Evolutionary conservation across 164 flowering plant species (phyloP).

Genomic region (Magnolia kwangsiensis): DNA sequence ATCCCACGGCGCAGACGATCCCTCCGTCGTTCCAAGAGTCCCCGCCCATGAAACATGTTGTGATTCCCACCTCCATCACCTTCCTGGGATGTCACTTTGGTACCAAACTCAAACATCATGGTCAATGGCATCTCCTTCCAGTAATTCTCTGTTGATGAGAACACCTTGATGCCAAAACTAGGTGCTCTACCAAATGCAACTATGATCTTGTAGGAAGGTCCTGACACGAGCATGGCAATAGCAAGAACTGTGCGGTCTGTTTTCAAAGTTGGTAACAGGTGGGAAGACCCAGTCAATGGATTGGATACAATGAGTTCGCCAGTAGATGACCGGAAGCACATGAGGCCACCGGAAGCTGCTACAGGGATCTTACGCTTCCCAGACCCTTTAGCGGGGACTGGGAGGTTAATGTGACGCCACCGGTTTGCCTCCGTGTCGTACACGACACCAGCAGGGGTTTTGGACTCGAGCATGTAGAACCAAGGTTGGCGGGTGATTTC

Average conservation of each 20-base stretch:
- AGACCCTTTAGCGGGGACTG: constrained; percentile 14
- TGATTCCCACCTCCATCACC: not conserved
- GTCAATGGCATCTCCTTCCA: constrained; percentile 30
- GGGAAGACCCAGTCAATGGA: constrained; percentile 39
- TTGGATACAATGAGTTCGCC: constrained; percentile 39
- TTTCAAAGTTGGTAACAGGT: constrained; percentile 24
- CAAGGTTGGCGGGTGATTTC: constrained; percentile 55
- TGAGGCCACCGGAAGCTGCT: constrained; percentile 53
- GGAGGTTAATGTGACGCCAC: constrained; percentile 47
- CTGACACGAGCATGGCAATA: constrained; percentile 38
- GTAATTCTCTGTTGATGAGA: constrained; percentile 22
- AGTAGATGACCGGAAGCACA: constrained; percentile 36
- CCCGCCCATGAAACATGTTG: not conserved
- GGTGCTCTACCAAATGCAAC: constrained; percentile 46
- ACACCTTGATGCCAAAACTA: constrained; percentile 29
- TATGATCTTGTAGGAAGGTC: constrained; percentile 35
- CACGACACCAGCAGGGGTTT: constrained; percentile 28
- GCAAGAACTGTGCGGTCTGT: constrained; percentile 31
- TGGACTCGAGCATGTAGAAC: constrained; percentile 56
- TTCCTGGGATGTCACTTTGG: not conserved
- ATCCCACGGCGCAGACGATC: not conserved
- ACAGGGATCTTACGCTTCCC: constrained; percentile 35
- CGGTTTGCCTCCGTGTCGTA: constrained; percentile 43
- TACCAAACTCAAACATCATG: not conserved
- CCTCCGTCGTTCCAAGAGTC: not conserved